Base-by-base conservation (phyloP, 495 filamentous ascomycete species). In the Hyaloscypha variabilis region DNA sequence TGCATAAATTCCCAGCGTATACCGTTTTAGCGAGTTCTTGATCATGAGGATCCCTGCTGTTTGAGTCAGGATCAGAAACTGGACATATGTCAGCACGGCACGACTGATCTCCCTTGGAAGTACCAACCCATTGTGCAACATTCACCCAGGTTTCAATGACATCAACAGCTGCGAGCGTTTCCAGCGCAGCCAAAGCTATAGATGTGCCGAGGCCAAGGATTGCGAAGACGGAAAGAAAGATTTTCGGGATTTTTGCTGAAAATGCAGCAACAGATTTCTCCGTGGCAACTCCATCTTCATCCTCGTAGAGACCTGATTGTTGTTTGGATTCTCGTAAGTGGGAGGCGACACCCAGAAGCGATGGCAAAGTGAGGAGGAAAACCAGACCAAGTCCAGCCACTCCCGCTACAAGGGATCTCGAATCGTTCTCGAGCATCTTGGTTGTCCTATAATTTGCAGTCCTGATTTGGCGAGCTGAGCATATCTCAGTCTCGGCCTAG, bases 241-340 rank as follows among this genome's bases (percentile, higher is more conserved):
- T 58, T 64, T 82, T 88, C 34, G 83, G 80, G 6, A 78, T 42
- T 61, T 75, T 81, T 34, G 78, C 75, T 26, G 83, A 85, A 70
- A 82, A 89, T 42, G 74, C 75, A 29, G 79, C 78, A 66, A 84
- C 67, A 6, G 85, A 82, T 66, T 87, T 81, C 52, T 79, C 76
- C 0, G 83, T 87, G 31, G 87, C 85, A 66, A 77, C 74, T 60
- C 88, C 88, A 74, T 91, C 88, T 67, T 80, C 76, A 72, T 91
- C 88, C 71, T 86, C 78, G 65, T 90, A 91, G n/a, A 63, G 17
- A n/a, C 29, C 23, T 28, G 63, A 50, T 67, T 66, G 65, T n/a
- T 42, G 19, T 28, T 68, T 70, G 6, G 60, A 24, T 0, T 51
- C 53, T 26, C 68, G 65, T 62, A 71, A 58, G 65, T 70, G 56